Percentiles rank a stretch among this genome's conserved stretches.
Conservation (phyloP, 1,139 yeast genomes). For the Hemisphaericaspora xylofermentans region DNA sequence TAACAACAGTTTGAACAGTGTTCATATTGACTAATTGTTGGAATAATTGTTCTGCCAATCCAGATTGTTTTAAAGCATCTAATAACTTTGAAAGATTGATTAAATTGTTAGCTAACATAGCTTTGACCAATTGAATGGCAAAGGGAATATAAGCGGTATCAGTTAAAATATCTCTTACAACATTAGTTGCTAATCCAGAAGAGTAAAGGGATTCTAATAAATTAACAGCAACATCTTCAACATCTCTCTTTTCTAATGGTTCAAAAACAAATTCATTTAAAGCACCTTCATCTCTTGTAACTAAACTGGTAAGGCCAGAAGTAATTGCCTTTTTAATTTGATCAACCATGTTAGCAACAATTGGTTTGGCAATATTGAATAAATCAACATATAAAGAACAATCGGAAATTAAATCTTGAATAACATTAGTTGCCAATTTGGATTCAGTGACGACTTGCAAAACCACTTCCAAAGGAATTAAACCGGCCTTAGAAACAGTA, state of each 20-base stretch:
- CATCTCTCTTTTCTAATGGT: slow-evolving; percentile 24
- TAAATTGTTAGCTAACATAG: slow-evolving; percentile 32
- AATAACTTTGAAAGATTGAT: slow-evolving; percentile 29
- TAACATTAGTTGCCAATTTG: slow-evolving; percentile 35
- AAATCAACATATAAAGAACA: slow-evolving; percentile 41
- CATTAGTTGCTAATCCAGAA: slow-evolving; percentile 45
- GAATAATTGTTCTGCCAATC: slow-evolving; percentile 37
- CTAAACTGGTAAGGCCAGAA: slow-evolving; percentile 20
- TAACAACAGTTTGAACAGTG: slow-evolving; percentile 38
- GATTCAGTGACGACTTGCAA: slow-evolving; percentile 42
- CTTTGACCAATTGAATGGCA: slow-evolving; percentile 33
- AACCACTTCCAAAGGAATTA: slow-evolving; percentile 32
- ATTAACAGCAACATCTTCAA: slow-evolving; percentile 33
- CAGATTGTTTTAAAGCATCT: slow-evolving; percentile 36
- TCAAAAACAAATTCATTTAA: slow-evolving; percentile 9
- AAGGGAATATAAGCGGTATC: slow-evolving; percentile 40
- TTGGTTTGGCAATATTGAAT: slow-evolving; percentile 32
- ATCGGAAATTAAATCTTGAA: slow-evolving; percentile 41
- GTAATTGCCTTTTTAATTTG: slow-evolving; percentile 27
- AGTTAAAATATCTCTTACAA: slow-evolving; percentile 41
- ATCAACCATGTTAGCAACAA: slow-evolving; percentile 29
- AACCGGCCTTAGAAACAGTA: slow-evolving; percentile 33
- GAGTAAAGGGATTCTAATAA: slow-evolving; percentile 41
- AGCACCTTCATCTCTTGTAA: slow-evolving; percentile 18
- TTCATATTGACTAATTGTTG: slow-evolving; percentile 32